Base-by-base conservation (phyloP, 1,284 basidiomycete genomes). In the Puccinia coronata region DNA sequence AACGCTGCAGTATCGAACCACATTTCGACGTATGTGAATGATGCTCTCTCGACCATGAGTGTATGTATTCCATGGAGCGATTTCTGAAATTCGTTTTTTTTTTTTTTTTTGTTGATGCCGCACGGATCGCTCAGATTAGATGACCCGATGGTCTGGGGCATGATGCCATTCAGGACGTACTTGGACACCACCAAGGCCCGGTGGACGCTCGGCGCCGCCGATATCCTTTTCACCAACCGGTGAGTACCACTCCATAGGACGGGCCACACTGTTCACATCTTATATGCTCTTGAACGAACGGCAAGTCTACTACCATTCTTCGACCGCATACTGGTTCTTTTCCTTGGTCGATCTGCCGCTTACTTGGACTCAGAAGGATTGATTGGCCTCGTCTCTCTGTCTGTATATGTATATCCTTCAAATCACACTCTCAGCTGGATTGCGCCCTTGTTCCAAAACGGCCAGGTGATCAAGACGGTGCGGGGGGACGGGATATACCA, bases 381-480 rank as follows among this genome's bases (percentile, higher is more conserved):
- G 43, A 47, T 16, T 31, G 6, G 34, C 18, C 18, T 12, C 49
- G 18, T 41, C 34, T 59, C 34, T 63, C 49, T 43, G 3, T 20
- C 65, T n/a, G n/a, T n/a, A n/a, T n/a, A n/a, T n/a, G n/a, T n/a
- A n/a, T n/a, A n/a, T n/a, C n/a, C n/a, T n/a, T n/a, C n/a, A n/a
- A n/a, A n/a, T n/a, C n/a, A n/a, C n/a, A n/a, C n/a, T n/a, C n/a
- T n/a, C n/a, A 80, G 65, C 25, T 80, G 36, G 31, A 72, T 71
- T 61, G 20, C 67, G 28, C 67, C 76, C 41, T 43, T 80, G 88
- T 98, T 99, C 86, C 88, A 90, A 57, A 89, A 91, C 18, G 96
- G 96, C 2, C 96, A 98, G 87, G 95, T 96, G 20, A 90, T 98
- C 82, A 94, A 97, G 86, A 98, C 95, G 0, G 91, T 95, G 84